Percentiles rank a stretch among this genome's conserved stretches.
phyloP scores from a whole-genome alignment of 257 asterid species.

The Linderniella brevidens region DNA sequence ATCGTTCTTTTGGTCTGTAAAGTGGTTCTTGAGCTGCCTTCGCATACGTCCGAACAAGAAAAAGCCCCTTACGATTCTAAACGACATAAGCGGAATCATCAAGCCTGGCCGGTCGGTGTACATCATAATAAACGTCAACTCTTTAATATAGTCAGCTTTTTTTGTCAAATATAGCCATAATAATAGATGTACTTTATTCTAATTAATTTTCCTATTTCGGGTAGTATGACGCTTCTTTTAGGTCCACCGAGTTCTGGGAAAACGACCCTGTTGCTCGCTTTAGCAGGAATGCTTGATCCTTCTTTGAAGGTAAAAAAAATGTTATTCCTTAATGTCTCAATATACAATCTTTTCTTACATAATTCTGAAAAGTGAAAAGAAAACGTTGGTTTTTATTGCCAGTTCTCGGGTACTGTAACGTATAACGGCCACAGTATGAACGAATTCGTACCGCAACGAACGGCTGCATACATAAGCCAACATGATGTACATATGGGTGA shows the following conservation, averaged over 20 bases:
- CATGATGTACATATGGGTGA: conserved; percentile 32
- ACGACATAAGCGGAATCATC: conserved; percentile 43
- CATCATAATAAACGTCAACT: too few species aligned
- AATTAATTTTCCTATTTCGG: too few species aligned
- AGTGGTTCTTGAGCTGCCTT: conserved; percentile 33
- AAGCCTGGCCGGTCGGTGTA: conserved; percentile 63
- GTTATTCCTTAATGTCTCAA: neutral
- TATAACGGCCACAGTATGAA: conserved; percentile 30
- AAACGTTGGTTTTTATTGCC: too few species aligned
- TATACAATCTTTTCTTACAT: too few species aligned
- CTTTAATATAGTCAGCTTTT: too few species aligned
- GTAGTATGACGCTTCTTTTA: conserved; percentile 57
- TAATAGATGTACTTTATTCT: too few species aligned
- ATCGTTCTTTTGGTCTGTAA: neutral
- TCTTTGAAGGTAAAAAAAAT: conserved; percentile 19
- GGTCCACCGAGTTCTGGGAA: conserved; percentile 68
- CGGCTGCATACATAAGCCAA: conserved; percentile 31
- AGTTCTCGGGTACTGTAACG: conserved; percentile 25
- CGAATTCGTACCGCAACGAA: conserved; percentile 29
- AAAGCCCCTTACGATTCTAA: conserved; percentile 36
- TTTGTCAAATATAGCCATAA: too few species aligned
- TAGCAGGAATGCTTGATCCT: conserved; percentile 52
- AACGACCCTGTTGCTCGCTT: conserved; percentile 46
- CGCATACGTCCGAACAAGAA: conserved; percentile 30
- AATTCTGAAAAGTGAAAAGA: too few species aligned